phyloP scores from a whole-genome alignment of 169 alveolate species.

The Eimeria falciformis region DNA sequence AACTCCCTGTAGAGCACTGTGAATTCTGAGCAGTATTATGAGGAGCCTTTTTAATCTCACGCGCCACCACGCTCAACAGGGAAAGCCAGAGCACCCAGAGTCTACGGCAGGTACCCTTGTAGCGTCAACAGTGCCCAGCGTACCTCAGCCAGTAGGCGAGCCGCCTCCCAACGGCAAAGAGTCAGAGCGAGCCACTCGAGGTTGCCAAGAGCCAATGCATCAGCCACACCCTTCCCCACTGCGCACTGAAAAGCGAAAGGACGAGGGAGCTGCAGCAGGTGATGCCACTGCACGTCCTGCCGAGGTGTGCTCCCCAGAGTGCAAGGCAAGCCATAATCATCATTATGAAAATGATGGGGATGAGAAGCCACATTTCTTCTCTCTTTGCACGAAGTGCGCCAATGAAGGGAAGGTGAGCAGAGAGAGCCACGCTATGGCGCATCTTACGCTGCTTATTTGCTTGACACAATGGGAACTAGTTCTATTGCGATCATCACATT shows the following conservation, averaged over 20 bases:
- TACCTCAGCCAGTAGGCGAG: no score
- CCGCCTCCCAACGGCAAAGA: neutral
- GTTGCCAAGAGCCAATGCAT: neutral
- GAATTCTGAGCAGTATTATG: neutral
- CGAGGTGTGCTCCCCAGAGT: neutral
- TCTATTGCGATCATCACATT: no score
- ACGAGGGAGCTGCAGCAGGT: constrained; percentile 18
- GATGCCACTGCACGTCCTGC: neutral
- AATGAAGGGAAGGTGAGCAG: constrained; percentile 46
- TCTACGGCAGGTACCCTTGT: neutral
- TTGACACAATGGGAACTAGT: no score
- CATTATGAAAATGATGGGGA: constrained; percentile 6
- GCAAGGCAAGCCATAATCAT: neutral
- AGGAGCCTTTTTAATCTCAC: neutral
- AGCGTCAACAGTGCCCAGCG: neutral
- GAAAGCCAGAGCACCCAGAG: neutral
- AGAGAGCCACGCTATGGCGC: no score
- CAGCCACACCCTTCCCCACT: neutral
- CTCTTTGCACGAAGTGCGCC: constrained; percentile 77
- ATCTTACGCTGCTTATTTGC: no score
- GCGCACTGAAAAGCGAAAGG: constrained; percentile 3
- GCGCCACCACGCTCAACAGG: neutral
- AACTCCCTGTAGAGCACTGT: no score
- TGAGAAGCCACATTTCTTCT: constrained; percentile 66
- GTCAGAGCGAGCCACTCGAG: neutral